Evolutionary conservation across 495 filamentous ascomycete species (phyloP), one percentile per base, ranked within the genome.

Genomic region (Trichocladium antarcticum): DNA sequence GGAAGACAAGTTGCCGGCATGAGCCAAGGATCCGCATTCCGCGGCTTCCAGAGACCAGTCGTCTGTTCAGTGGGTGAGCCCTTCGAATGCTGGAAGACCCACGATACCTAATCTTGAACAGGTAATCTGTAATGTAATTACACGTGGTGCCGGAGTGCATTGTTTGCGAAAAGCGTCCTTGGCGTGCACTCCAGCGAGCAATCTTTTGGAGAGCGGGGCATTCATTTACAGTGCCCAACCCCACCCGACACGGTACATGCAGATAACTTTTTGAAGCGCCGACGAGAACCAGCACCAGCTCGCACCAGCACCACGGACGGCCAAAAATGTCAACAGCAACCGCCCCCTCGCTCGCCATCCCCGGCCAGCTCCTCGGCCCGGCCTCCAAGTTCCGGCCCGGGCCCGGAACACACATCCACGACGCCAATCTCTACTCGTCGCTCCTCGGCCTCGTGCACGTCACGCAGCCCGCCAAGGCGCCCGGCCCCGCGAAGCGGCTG

Each of bases 321-420:
- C 29, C 21, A 12, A 36, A 43, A 17, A 62, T 56, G 51, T 40
- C 54, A 29, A 57, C 57, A 45, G 49, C 55, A 32, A 40, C 49
- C 34, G 12, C 46, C 21, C 42, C 57, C 20, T 42, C 63, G 10
- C 32, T 70, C 20, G 77, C 74, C 22, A 66, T 80, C 38, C 87
- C 89, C 34, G 90, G 90, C 62, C 85, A 90, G 65, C 72, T 78
- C 41, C 77, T 97, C 17, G 89, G 83, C 16, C 65, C 84, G 11
- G 62, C 74, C 16, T 66, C 78, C 27, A 71, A 75, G 49, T 87
- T 82, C 65, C 57, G 66, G 37, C 75, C 85, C 38, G 89, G 90
- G 9, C 73, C 85, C 1, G 90, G 90, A 38, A 93, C 85, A 2
- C 86, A 95, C 65, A 72, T 90, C 57, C 74, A 87, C 62, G 64